Percentiles rank a stretch among this genome's conserved stretches.
Conservation (phyloP, 1,284 basidiomycete species). For the Austroboletus rostrupii region DNA sequence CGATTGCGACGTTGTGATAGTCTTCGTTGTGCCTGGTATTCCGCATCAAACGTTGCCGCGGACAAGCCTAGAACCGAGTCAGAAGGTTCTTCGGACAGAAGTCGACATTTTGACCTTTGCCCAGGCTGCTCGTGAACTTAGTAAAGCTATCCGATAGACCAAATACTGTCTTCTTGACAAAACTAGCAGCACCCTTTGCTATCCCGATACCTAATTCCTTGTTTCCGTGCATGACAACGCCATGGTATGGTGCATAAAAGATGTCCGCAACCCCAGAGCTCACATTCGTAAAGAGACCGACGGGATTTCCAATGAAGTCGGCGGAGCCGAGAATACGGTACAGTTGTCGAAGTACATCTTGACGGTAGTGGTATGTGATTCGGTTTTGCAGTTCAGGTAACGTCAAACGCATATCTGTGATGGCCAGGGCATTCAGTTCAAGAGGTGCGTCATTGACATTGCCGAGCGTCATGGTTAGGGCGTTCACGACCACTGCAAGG, state of each 20-base stretch:
- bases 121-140: constrained; percentile 95
- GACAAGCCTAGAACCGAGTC: constrained; percentile 66
- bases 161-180: constrained; percentile 98
- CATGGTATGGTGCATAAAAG: constrained; percentile 98
- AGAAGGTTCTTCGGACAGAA: background rate
- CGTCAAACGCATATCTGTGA: constrained; percentile 92
- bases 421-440: constrained; percentile 89
- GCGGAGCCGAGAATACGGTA: constrained; percentile 96
- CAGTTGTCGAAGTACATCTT: constrained; percentile 90
- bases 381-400: constrained; percentile 82
- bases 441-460: constrained; percentile 98
- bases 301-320: constrained; percentile 91
- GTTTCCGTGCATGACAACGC: constrained; percentile 96
- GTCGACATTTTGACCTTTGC: constrained; percentile 66
- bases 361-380: constrained; percentile 89
- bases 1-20: constrained; percentile 91
- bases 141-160: constrained; percentile 94
- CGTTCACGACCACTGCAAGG: constrained; percentile 90
- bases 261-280: constrained; percentile 98
- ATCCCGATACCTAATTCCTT: constrained; percentile 96
- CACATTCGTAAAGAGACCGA: constrained; percentile 97
- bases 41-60: constrained; percentile 93
- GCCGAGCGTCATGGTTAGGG: constrained; percentile 94
- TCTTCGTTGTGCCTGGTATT: constrained; percentile 88
- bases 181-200: constrained; percentile 95